Conservation (phyloP, 495 filamentous ascomycete species). For the Aspergillus sparsus region DNA sequence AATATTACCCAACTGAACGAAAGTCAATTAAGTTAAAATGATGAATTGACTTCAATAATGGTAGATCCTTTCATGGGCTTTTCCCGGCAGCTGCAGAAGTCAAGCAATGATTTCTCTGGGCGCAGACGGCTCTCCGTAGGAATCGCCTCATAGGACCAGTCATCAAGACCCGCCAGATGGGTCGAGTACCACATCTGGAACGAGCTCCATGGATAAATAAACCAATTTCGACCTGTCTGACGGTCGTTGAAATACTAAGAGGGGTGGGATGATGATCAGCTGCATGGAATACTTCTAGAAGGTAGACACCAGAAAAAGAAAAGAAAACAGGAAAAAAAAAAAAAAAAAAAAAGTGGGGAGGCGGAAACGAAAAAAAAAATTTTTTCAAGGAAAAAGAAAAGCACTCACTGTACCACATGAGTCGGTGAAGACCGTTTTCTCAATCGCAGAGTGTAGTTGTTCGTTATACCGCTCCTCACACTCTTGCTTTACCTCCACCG, state of each 20-base stretch:
- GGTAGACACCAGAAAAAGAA: background rate
- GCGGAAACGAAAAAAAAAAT: slow-evolving; percentile 1
- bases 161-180: slow-evolving; percentile 3
- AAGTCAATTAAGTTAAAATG: no score
- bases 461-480: slow-evolving; percentile 16
- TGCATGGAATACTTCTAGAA: slow-evolving; percentile 4
- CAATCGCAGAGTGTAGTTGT: slow-evolving; percentile 12
- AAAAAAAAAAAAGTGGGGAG: background rate
- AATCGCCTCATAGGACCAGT: slow-evolving; percentile 5
- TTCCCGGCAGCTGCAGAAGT: slow-evolving; percentile 6
- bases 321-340: background rate
- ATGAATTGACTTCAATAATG: background rate
- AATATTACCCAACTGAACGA: background rate
- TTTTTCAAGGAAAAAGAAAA: background rate
- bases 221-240: slow-evolving; percentile 20
- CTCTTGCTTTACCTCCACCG: slow-evolving; percentile 17
- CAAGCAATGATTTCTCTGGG: slow-evolving; percentile 7
- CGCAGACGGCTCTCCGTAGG: background rate
- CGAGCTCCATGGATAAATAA: slow-evolving; percentile 27
- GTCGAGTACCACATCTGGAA: slow-evolving; percentile 22
- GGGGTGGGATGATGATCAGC: background rate
- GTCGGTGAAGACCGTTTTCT: slow-evolving; percentile 19
- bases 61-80: slow-evolving; percentile 3
- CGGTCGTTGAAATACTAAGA: slow-evolving; percentile 18
- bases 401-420: slow-evolving; percentile 16